Conservation (phyloP, 768 basidiomycete species). For the Hortiboletus campestris region DNA sequence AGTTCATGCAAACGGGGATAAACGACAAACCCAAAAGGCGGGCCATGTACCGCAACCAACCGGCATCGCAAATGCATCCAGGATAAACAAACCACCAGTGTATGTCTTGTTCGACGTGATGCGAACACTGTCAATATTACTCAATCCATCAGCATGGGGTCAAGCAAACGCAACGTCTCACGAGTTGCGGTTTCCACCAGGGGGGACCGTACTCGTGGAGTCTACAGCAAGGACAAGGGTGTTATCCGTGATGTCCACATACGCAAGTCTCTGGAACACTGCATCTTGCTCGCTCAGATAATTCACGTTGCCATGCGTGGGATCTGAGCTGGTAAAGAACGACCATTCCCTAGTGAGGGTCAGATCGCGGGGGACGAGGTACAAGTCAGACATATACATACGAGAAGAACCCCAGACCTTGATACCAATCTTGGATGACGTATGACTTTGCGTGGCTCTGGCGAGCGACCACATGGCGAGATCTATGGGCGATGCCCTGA, state of each 20-base stretch:
- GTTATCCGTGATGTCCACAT: slow-evolving; percentile 52
- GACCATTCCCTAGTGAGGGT: slow-evolving; percentile 51
- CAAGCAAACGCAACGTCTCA: slow-evolving; percentile 22
- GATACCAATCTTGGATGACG: slow-evolving; percentile 34
- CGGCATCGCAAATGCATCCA: slow-evolving; percentile 68
- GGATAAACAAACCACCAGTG: slow-evolving; percentile 64
- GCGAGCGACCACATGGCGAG: slow-evolving; percentile 5
- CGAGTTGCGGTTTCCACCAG: slow-evolving; percentile 55
- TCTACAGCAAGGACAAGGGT: slow-evolving; percentile 62
- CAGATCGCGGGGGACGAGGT: not conserved
- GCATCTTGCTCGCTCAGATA: slow-evolving; percentile 53
- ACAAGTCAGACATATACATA: slow-evolving; percentile 27
- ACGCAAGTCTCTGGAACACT: slow-evolving; percentile 50
- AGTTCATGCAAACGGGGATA: not conserved
- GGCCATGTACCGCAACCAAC: slow-evolving; percentile 62
- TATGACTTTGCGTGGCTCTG: slow-evolving; percentile 19
- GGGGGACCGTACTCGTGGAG: slow-evolving; percentile 42
- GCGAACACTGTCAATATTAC: slow-evolving; percentile 47
- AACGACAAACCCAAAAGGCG: slow-evolving; percentile 49
- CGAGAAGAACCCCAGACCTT: slow-evolving; percentile 56
- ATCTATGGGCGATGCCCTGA: slow-evolving; percentile 8
- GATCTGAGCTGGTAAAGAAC: slow-evolving; percentile 60
- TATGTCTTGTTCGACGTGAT: slow-evolving; percentile 61
- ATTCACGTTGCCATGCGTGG: slow-evolving; percentile 68
- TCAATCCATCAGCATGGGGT: not conserved